A percentile compares a stretch with the other conserved stretches of the same genome.
Evolutionary conservation across 768 basidiomycete genomes (phyloP).

Genomic region (Mrakia gelida): DNA sequence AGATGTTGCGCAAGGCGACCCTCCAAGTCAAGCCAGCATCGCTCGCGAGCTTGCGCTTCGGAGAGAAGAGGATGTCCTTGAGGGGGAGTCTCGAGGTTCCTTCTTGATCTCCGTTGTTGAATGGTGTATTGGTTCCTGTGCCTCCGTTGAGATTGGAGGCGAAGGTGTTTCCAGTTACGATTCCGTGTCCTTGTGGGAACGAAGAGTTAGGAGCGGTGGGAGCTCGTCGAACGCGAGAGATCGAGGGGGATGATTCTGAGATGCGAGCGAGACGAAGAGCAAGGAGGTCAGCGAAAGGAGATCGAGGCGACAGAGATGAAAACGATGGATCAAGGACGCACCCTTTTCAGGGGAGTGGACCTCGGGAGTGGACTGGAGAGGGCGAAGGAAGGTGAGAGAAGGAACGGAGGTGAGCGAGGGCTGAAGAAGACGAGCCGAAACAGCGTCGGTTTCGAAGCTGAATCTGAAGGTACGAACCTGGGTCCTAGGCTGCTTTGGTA

Average conservation of each 20-base stretch:
- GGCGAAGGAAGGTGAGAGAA: background rate
- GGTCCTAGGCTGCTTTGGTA: conserved; percentile 6
- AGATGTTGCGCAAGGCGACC: conserved; percentile 14
- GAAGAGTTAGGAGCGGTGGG: conserved; percentile 4
- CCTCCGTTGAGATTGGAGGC: background rate
- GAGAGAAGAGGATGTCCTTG: conserved; percentile 20
- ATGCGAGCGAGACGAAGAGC: background rate
- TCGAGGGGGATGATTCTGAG: background rate
- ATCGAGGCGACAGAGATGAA: background rate
- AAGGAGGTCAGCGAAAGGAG: background rate
- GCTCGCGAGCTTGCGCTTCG: conserved; percentile 29
- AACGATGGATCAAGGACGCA: background rate
- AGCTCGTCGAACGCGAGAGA: background rate
- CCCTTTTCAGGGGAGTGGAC: background rate
- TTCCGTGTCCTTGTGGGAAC: conserved; percentile 6
- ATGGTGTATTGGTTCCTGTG: conserved; percentile 9
- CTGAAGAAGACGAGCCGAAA: background rate
- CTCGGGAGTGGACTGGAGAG: conserved; percentile 8
- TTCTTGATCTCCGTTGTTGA: conserved; percentile 15
- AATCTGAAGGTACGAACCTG: background rate
- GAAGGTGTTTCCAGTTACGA: conserved; percentile 1
- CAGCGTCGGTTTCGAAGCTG: background rate
- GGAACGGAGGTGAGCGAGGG: background rate
- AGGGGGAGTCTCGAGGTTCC: background rate
- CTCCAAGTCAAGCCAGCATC: conserved; percentile 31